Percentiles rank a stretch among this genome's conserved stretches.
Evolutionary conservation across 495 filamentous ascomycete genomes (phyloP).

Genomic region (Pyrenula aspistea): DNA sequence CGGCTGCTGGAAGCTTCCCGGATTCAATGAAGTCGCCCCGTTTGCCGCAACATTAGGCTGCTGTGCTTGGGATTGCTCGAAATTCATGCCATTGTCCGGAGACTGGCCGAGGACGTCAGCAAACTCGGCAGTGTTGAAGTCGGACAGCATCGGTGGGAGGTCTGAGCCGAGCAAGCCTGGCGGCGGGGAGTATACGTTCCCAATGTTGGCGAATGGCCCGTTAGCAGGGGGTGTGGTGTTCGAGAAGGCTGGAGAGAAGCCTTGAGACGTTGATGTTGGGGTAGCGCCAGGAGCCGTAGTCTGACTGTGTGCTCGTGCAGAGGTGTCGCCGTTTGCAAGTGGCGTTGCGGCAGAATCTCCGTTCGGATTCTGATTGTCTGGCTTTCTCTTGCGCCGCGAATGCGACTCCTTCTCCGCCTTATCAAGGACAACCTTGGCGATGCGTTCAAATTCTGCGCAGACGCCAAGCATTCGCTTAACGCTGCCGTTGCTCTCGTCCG

Average conservation of each 20-base stretch:
- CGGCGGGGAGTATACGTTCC: constrained; percentile 6
- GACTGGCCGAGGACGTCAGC: constrained; percentile 1
- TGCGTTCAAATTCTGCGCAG: constrained; percentile 89
- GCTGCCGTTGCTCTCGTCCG: constrained; percentile 66
- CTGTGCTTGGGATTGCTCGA: constrained; percentile 28
- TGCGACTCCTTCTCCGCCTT: constrained; percentile 74
- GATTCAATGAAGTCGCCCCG: constrained; percentile 22
- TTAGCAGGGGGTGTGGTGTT: constrained; percentile 15
- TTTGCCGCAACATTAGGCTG: constrained; percentile 26
- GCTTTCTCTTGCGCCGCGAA: constrained; percentile 69
- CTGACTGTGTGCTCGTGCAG: constrained; percentile 5
- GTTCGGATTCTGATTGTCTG: constrained; percentile 21
- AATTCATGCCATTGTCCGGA: constrained; percentile 15
- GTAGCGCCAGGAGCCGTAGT: constrained; percentile 2
- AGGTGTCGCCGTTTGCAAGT: background rate
- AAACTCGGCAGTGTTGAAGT: constrained; percentile 5
- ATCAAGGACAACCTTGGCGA: constrained; percentile 84
- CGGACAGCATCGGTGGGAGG: constrained; percentile 3
- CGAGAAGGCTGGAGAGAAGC: constrained; percentile 8
- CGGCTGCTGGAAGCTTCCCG: constrained; percentile 65
- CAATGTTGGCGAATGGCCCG: background rate
- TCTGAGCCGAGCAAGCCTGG: constrained; percentile 2
- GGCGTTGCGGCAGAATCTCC: constrained; percentile 20
- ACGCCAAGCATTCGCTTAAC: constrained; percentile 88
- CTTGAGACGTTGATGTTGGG: background rate